Evolutionary conservation across 2,329 filamentous ascomycete genomes (phyloP), one percentile per base, ranked within the genome.

Genomic region (Aspergillus pseudoglaucus): DNA sequence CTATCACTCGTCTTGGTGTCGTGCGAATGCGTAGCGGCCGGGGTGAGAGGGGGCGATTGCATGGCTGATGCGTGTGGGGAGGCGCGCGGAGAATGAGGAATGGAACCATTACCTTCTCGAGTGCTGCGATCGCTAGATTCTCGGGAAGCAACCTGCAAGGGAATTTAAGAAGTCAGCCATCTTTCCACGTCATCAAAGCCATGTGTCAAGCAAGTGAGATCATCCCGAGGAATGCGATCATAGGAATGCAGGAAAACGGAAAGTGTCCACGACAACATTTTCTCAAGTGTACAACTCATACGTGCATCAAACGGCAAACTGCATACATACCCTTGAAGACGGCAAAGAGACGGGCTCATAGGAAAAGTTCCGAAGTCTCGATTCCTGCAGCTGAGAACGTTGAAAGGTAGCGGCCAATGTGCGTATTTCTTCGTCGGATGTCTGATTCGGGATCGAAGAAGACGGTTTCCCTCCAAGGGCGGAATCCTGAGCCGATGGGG

Each of bases 281-380:
- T n/a, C 27, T 30, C 25, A 10, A 12, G 10, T 30, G 25, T 30
- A 30, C 25, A 30, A 30, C 25, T 30, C 25, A 39, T 39, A 12
- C 17, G 18, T 20, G 12, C 18, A 25, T 15, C 40, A 30, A 56
- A 39, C 48, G 44, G 38, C 47, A 17, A 47, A 47, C 20, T 48
- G 22, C 44, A 35, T 38, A 68, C 69, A 45, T 69, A 74, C 69
- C 54, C 69, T 68, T 39, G 63, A 71, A 14, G 67, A 61, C 50
- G 93, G 91, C 45, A 97, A 76, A 32, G 93, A 97, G 54, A 95
- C 84, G 30, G 91, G 85, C 65, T 96, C 90, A 62, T 90, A 97
- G 39, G 86, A 84, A 70, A 89, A 95, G 64, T 90, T 88, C 64
- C 86, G 87, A 75, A 95, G 82, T 54, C 90, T 82, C 48, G 83